Conservation (phyloP, 2,329 filamentous ascomycete species). For the Cytospora piceicola region DNA sequence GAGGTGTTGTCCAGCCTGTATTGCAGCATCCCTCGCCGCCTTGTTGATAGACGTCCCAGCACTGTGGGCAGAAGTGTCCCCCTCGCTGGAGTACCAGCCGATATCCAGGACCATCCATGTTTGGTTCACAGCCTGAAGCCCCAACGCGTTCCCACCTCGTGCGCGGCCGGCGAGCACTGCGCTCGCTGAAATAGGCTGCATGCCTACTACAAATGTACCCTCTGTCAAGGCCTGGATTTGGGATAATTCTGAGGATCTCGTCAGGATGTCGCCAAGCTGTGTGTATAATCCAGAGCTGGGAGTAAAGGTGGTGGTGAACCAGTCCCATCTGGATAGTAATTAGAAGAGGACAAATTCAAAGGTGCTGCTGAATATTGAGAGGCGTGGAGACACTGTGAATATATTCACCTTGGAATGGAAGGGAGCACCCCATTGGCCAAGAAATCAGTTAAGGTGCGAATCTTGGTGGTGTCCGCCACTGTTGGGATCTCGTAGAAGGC, state of each 20-base stretch:
- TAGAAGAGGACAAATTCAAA: background rate
- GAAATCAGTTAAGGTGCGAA: slow-evolving; percentile 7
- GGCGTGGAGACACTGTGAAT: too few relatives aligned
- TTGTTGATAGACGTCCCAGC: slow-evolving; percentile 33
- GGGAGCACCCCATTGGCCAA: too few relatives aligned
- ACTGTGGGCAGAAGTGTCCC: slow-evolving; percentile 33
- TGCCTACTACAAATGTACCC: slow-evolving; percentile 38
- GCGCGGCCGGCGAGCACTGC: slow-evolving; percentile 35
- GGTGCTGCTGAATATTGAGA: too few relatives aligned
- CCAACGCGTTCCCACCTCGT: slow-evolving; percentile 39
- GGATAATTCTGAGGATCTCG: slow-evolving; percentile 35
- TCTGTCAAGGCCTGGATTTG: slow-evolving; percentile 34
- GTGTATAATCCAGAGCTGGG: slow-evolving; percentile 35
- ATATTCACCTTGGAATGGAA: too few relatives aligned
- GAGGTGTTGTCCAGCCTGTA: slow-evolving; percentile 31
- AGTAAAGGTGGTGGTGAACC: slow-evolving; percentile 38
- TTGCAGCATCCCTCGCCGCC: slow-evolving; percentile 30
- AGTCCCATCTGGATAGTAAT: slow-evolving; percentile 33
- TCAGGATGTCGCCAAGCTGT: slow-evolving; percentile 34
- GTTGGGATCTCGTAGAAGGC: slow-evolving; percentile 37
- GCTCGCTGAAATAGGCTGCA: slow-evolving; percentile 40
- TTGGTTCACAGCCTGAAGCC: slow-evolving; percentile 37
- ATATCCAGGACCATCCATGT: slow-evolving; percentile 39
- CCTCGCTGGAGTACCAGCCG: slow-evolving; percentile 35
- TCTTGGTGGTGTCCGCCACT: slow-evolving; percentile 35